Conservation (phyloP, 1,139 yeast species). For the Saccharomycopsis phalli region DNA sequence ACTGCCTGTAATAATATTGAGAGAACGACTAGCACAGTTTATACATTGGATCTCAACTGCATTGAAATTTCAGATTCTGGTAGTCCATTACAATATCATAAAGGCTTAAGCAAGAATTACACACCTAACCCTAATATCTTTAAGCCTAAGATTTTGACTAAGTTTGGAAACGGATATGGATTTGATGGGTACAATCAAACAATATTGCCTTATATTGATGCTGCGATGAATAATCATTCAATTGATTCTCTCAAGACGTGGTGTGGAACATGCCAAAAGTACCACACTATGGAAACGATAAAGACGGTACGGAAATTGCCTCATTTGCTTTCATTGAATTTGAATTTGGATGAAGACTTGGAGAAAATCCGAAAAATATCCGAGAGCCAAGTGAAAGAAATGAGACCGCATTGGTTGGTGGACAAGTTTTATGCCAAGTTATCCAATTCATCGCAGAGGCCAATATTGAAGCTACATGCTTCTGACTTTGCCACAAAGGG, state of each 20-base stretch:
- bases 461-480: conserved; percentile 32
- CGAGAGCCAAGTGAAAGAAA: conserved; percentile 24
- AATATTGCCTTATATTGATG: conserved; percentile 47
- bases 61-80: neutral
- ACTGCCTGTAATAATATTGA: conserved; percentile 32
- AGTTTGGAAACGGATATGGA: conserved; percentile 3
- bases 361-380: conserved; percentile 40
- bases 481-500: conserved; percentile 28
- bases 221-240: conserved; percentile 43
- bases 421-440: conserved; percentile 47
- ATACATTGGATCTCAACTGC: conserved; percentile 30
- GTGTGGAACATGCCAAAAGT: conserved; percentile 40
- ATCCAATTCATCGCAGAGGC: conserved; percentile 28
- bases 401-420: conserved; percentile 46
- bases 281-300: conserved; percentile 46
- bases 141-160: conserved; percentile 3
- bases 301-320: conserved; percentile 50
- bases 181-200: conserved; percentile 24
- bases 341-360: conserved; percentile 35
- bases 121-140: neutral
- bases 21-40: conserved; percentile 28
- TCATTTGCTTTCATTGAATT: conserved; percentile 54
- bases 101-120: neutral
- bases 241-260: conserved; percentile 37
- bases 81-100: conserved; percentile 1